phyloP scores from a whole-genome alignment of 2,329 filamentous ascomycete genomes.

The Penicillium capsulatum region DNA sequence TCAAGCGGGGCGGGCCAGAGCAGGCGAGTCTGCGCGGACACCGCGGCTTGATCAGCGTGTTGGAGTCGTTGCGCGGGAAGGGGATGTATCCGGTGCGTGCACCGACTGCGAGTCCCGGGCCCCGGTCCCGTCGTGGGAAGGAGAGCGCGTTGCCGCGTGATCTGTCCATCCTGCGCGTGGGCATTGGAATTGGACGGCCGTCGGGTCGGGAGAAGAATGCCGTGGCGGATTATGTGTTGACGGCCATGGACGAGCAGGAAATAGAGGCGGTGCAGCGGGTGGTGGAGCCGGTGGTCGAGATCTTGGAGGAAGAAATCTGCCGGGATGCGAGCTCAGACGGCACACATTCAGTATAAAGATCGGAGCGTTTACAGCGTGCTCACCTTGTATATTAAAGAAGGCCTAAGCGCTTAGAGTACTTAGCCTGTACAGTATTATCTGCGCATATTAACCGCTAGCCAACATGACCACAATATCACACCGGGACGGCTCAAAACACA shows the following conservation, averaged over 20 bases:
- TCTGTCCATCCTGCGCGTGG: slow-evolving; percentile 57
- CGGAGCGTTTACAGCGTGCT: no score
- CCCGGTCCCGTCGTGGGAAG: slow-evolving; percentile 27
- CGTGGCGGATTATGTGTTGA: slow-evolving; percentile 75
- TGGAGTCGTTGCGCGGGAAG: slow-evolving; percentile 49
- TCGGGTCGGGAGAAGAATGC: slow-evolving; percentile 59
- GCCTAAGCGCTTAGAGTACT: no score
- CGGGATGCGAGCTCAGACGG: slow-evolving; percentile 5
- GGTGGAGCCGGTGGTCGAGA: slow-evolving; percentile 48
- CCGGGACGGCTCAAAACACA: no score
- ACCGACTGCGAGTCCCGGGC: not conserved
- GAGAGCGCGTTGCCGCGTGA: slow-evolving; percentile 18
- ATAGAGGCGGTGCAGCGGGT: slow-evolving; percentile 48
- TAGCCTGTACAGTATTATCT: no score
- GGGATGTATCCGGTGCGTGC: slow-evolving; percentile 25
- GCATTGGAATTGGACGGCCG: slow-evolving; percentile 84
- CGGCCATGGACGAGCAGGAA: slow-evolving; percentile 57
- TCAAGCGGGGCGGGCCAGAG: slow-evolving; percentile 55
- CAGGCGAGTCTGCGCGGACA: slow-evolving; percentile 63
- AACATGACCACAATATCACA: no score
- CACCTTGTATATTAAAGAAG: no score
- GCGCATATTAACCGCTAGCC: no score
- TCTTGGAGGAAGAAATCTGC: slow-evolving; percentile 50
- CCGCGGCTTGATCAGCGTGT: slow-evolving; percentile 68
- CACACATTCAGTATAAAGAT: no score